These are phyloP conservation scores for Rhizopogon vesiculosus DNA, from an alignment of 768 basidiomycete species.

Conservation along the genomic window DNA sequence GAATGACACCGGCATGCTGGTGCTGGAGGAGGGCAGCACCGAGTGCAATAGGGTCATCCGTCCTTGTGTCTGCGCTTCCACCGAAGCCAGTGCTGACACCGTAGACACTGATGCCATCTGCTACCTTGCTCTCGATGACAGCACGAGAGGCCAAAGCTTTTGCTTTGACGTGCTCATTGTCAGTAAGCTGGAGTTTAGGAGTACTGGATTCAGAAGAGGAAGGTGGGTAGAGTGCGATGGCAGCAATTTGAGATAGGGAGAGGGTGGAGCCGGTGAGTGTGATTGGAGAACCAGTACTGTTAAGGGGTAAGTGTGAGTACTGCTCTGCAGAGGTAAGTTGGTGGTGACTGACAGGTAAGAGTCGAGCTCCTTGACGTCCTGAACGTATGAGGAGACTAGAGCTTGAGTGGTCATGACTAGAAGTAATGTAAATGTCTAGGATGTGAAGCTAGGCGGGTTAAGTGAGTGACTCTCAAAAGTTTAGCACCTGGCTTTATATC, in stretches of 20 bases:
- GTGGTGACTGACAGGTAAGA: slow-evolving; percentile 46
- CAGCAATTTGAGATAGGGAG: slow-evolving; percentile 74
- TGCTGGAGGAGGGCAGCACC: slow-evolving; percentile 84
- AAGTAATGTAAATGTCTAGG: too few species aligned
- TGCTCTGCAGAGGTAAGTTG: not conserved
- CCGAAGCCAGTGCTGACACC: slow-evolving; percentile 86
- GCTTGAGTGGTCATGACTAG: slow-evolving; percentile 9
- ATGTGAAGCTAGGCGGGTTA: too few species aligned
- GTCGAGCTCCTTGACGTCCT: slow-evolving; percentile 58
- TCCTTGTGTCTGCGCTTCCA: slow-evolving; percentile 85
- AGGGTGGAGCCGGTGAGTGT: slow-evolving; percentile 66
- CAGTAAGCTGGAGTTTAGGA: slow-evolving; percentile 14
- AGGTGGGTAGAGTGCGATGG: slow-evolving; percentile 61
- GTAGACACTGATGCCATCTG: slow-evolving; percentile 66
- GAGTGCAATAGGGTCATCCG: slow-evolving; percentile 65
- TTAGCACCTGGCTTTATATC: not conserved
- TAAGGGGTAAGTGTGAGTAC: slow-evolving; percentile 3
- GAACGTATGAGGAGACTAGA: slow-evolving; percentile 53
- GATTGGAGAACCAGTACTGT: slow-evolving; percentile 59
- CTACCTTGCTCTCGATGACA: slow-evolving; percentile 64
- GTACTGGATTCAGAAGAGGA: slow-evolving; percentile 29
- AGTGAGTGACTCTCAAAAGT: too few species aligned
- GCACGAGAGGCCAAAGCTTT: slow-evolving; percentile 60
- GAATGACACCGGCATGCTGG: slow-evolving; percentile 65
- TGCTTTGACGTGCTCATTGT: slow-evolving; percentile 29